These are phyloP conservation scores for Cicer pinnatifidum DNA, from an alignment of 306 rosid species.

Conservation along the genomic window DNA sequence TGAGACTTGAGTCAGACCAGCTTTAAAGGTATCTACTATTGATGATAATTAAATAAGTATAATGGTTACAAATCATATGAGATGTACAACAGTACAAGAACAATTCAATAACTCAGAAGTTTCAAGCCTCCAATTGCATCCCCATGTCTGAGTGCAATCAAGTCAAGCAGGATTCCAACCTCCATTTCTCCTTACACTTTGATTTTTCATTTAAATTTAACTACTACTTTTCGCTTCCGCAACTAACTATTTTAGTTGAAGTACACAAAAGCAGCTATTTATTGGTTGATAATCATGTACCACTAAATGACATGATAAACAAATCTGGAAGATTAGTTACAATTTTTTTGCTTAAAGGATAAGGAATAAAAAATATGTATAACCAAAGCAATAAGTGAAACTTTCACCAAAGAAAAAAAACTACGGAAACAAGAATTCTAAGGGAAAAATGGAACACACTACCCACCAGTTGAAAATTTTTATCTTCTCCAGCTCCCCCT, in stretches of 20 bases:
- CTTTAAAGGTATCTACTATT: constrained; percentile 1
- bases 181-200: neutral
- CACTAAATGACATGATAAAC: constrained; percentile 5
- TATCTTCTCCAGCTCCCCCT: constrained; percentile 72
- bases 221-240: neutral
- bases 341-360: neutral
- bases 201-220: constrained; percentile 26
- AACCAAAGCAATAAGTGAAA: neutral
- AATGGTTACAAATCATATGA: constrained; percentile 22
- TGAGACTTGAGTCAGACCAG: constrained; percentile 14
- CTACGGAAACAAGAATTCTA: constrained; percentile 5
- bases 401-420: too few relatives aligned
- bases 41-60: constrained; percentile 24
- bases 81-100: constrained; percentile 18
- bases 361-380: constrained; percentile 10
- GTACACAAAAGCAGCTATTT: constrained; percentile 4
- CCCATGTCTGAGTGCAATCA: constrained; percentile 23
- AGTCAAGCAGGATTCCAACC: constrained; percentile 20
- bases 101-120: neutral
- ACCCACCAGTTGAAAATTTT: constrained; percentile 60
- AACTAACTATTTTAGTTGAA: constrained; percentile 20
- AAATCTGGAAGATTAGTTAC: constrained; percentile 8
- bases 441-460: constrained; percentile 33
- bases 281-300: constrained; percentile 34
- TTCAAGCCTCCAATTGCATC: constrained; percentile 20